These are phyloP conservation scores for Lachnellula arida DNA, from an alignment of 2,329 filamentous ascomycete genomes.

Conservation along the genomic window DNA sequence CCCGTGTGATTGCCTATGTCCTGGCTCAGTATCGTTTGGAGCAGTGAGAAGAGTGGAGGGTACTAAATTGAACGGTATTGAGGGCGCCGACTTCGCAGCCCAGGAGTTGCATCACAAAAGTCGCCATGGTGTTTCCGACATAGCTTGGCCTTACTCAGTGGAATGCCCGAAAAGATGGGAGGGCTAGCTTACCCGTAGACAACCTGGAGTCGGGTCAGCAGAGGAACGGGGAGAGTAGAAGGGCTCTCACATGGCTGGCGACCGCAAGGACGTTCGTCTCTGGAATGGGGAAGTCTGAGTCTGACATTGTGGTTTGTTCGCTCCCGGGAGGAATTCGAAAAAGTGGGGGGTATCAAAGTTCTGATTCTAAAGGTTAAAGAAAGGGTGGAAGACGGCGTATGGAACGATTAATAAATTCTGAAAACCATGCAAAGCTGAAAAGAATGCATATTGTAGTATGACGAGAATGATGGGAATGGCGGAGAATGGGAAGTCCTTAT, in stretches of 20 bases:
- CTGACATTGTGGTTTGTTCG: conserved; percentile 15
- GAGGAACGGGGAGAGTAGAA: conserved; percentile 9
- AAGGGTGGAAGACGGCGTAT: conserved; percentile 3
- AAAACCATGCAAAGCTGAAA: not conserved
- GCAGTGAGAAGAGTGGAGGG: conserved; percentile 31
- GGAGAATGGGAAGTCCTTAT: not conserved
- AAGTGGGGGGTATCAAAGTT: conserved; percentile 3
- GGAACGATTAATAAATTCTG: not conserved
- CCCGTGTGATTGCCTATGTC: conserved; percentile 84
- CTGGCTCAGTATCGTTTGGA: not conserved
- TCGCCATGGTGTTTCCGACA: conserved; percentile 96
- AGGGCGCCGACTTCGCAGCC: conserved; percentile 91
- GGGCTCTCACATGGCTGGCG: conserved; percentile 80
- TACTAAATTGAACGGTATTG: conserved; percentile 98
- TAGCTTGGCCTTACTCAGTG: conserved; percentile 54
- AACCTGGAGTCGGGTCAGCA: conserved; percentile 47
- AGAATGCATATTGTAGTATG: not conserved
- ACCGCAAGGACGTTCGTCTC: conserved; percentile 74
- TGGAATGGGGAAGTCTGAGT: conserved; percentile 39
- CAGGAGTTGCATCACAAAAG: conserved; percentile 87
- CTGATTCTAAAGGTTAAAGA: not conserved
- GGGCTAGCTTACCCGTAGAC: conserved; percentile 61
- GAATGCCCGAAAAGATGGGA: conserved; percentile 1
- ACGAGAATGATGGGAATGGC: not conserved
- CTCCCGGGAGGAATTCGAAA: not conserved